A percentile compares a stretch with the other conserved stretches of the same genome.
Evolutionary conservation across 257 asterid genomes (phyloP).

Genomic region (Solanum dulcamara): DNA sequence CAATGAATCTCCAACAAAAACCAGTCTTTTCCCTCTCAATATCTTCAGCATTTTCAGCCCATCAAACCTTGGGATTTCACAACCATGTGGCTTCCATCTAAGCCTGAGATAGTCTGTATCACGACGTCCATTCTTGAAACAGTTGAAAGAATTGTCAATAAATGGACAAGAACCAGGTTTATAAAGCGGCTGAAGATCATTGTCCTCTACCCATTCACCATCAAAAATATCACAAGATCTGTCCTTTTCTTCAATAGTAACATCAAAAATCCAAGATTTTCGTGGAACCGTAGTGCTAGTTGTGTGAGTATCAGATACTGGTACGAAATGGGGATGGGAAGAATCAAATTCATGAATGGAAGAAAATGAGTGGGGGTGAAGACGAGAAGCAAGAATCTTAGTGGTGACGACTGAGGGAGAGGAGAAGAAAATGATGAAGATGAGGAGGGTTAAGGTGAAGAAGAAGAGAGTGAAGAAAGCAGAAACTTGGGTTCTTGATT

Average conservation of each 20-base stretch:
- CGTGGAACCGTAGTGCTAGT: neutral
- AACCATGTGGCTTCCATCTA: constrained; percentile 41
- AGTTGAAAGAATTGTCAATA: constrained; percentile 41
- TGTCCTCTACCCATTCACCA: constrained; percentile 36
- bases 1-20: constrained; percentile 60
- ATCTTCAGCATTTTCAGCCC: constrained; percentile 44
- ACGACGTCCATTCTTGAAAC: constrained; percentile 52
- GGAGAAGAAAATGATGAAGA: constrained; percentile 18
- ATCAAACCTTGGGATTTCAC: constrained; percentile 58
- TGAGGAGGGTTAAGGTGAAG: constrained; percentile 14
- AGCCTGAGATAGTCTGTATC: constrained; percentile 38
- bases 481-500: constrained; percentile 6
- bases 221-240: constrained; percentile 37
- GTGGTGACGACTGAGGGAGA: neutral
- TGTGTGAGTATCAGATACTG: neutral
- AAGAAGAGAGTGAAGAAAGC: constrained; percentile 19
- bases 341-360: neutral
- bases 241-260: neutral
- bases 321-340: constrained; percentile 3
- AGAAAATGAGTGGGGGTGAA: constrained; percentile 9
- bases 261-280: neutral
- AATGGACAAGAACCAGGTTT: constrained; percentile 35
- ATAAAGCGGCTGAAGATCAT: constrained; percentile 22
- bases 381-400: constrained; percentile 3
- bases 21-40: constrained; percentile 42